A percentile compares a stretch with the other conserved stretches of the same genome.
Conservation (phyloP, 2,329 filamentous ascomycete genomes). For the Talaromyces sp. region DNA sequence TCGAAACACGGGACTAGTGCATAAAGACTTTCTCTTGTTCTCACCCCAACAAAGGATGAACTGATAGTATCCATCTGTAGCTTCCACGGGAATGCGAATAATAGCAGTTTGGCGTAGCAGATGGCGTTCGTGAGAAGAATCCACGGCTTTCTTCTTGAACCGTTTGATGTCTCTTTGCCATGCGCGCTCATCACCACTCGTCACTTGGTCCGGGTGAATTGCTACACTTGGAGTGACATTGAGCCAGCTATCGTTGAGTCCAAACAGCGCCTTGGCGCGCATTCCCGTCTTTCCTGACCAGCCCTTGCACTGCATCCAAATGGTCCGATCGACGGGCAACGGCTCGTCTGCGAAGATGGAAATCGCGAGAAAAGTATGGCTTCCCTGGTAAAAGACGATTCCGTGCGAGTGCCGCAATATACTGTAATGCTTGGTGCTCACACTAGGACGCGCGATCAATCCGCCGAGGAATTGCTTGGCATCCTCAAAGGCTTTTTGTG, state of each 20-base stretch:
- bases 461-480: conserved; percentile 62
- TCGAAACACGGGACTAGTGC: conserved; percentile 63
- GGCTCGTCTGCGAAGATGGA: conserved; percentile 58
- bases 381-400: conserved; percentile 62
- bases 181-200: conserved; percentile 55
- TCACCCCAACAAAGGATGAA: conserved; percentile 56
- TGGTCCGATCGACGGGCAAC: conserved; percentile 52
- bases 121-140: conserved; percentile 47
- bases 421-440: conserved; percentile 61
- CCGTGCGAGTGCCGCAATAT: conserved; percentile 63
- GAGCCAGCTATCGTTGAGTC: conserved; percentile 57
- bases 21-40: conserved; percentile 53
- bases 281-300: conserved; percentile 66
- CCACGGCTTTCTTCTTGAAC: conserved; percentile 53
- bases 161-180: conserved; percentile 64
- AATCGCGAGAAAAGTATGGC: conserved; percentile 58
- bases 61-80: conserved; percentile 64
- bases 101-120: conserved; percentile 58
- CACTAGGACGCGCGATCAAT: conserved; percentile 57
- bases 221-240: conserved; percentile 59
- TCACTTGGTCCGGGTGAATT: conserved; percentile 46
- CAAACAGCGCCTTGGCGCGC: conserved; percentile 58
- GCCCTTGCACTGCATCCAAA: conserved; percentile 66
- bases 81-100: conserved; percentile 58
- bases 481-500: conserved; percentile 42